These are phyloP conservation scores for Lactarius akahatsu DNA, from an alignment of 768 basidiomycete genomes.

Conservation along the genomic window DNA sequence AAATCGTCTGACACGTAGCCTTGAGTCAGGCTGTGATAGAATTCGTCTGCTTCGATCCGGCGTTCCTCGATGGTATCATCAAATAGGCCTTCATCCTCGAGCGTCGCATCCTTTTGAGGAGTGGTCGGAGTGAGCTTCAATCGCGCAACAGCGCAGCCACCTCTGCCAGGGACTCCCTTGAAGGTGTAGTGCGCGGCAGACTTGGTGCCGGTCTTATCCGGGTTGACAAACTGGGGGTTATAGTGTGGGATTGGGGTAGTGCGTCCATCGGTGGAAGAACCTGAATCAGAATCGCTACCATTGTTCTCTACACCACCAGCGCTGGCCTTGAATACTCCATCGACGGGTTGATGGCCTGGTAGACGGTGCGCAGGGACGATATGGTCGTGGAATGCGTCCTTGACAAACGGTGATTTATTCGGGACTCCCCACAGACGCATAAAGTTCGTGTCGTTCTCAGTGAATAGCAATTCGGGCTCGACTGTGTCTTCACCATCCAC, in stretches of 20 bases:
- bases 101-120: conserved; percentile 69
- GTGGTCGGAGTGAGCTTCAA: conserved; percentile 84
- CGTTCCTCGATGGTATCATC: conserved; percentile 89
- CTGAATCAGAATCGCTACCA: conserved; percentile 36
- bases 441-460: conserved; percentile 98
- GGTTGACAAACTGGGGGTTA: conserved; percentile 70
- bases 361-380: conserved; percentile 87
- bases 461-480: conserved; percentile 86
- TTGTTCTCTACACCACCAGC: conserved; percentile 19
- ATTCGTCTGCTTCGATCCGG: conserved; percentile 93
- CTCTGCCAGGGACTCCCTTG: conserved; percentile 79
- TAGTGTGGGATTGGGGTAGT: conserved; percentile 53
- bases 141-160: conserved; percentile 93
- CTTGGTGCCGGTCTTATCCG: conserved; percentile 86
- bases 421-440: conserved; percentile 84
- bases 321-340: conserved; percentile 26
- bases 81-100: conserved; percentile 86
- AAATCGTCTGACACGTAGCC: conserved; percentile 91
- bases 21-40: conserved; percentile 77
- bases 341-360: conserved; percentile 33
- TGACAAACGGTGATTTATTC: conserved; percentile 81
- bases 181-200: conserved; percentile 91
- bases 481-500: conserved; percentile 68
- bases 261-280: conserved; percentile 44
- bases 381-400: conserved; percentile 98